Base-by-base conservation (phyloP, 306 rosid species). In the Bauhinia variegata region DNA sequence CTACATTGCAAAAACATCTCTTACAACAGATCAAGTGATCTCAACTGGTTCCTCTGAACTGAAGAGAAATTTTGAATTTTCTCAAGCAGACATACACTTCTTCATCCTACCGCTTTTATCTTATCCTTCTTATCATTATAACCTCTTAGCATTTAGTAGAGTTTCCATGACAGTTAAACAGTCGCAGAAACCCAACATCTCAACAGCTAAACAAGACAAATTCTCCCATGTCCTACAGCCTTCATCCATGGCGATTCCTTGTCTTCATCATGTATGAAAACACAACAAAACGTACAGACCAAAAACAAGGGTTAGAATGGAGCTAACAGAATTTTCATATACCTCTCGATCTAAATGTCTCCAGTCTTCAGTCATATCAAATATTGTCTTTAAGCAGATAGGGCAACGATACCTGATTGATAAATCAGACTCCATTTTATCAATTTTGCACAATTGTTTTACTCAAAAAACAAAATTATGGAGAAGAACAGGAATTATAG, bases 391-490 rank as follows among this genome's bases (percentile, higher is more conserved):
- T 34, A 67, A 80, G 89, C 96, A 89, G 44, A 89, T 54, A 57
- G 93, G 91, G 58, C 96, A 89, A 31, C 88, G 88, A 43, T 72
- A 86, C 74, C 96, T 89, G 78, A 71, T 60, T 13, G 54, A 70
- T 33, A 60, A 64, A 68, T 48, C 67, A 74, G 79, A 34, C 9
- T 44, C 12, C 39, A 61, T 58, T 65, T 18, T 39, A 54, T 60
- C 54, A 72, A 53, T 63, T 43, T 14, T 42, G 31, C 28, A 68
- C 32, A 11, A 11, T 18, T 36, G 13, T 30, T 51, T 14, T 6
- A 43, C 44, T 32, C 31, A 37, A 9, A 23, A 44, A 32, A 38
- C n/a, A 50, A 65, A 17, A 18, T 48, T 9, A 7, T 5, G 54
- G 36, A 14, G 8, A 30, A 32, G 16, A 43, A 51, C 39, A 31